Evolutionary conservation across 345 rosid species (phyloP).

Genomic region (Brassica juncea): DNA sequence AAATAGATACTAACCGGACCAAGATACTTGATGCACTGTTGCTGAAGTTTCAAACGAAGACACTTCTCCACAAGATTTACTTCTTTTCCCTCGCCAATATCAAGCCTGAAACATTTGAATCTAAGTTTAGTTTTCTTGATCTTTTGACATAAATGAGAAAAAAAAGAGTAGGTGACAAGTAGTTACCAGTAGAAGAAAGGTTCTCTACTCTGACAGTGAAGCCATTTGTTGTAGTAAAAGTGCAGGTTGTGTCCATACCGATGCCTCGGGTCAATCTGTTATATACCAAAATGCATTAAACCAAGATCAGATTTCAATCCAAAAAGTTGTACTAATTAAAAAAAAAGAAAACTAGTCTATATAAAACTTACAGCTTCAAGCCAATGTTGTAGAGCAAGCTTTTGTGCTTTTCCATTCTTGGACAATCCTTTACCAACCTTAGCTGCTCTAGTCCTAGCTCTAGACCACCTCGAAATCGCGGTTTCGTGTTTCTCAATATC

Average conservation of each 20-base stretch:
- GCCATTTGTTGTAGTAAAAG: conserved; percentile 79
- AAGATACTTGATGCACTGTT: conserved; percentile 92
- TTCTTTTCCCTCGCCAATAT: conserved; percentile 93
- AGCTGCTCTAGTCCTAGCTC: conserved; percentile 93
- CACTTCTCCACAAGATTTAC: conserved; percentile 72
- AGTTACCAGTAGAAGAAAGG: conserved; percentile 97
- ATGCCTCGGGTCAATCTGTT: conserved; percentile 94
- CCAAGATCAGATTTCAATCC: conserved; percentile 20
- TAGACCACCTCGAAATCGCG: conserved; percentile 93
- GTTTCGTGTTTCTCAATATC: conserved; percentile 91
- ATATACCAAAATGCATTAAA: conserved; percentile 2
- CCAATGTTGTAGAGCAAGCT: conserved; percentile 89
- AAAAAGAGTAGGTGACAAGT: neutral
- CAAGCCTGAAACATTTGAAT: conserved; percentile 65
- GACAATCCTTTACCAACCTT: conserved; percentile 96
- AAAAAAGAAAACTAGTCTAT: neutral
- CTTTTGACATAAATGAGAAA: conserved; percentile 5
- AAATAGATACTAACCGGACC: conserved; percentile 65
- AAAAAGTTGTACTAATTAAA: neutral
- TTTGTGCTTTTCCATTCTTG: conserved; percentile 81
- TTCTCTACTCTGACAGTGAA: conserved; percentile 78
- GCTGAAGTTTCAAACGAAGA: conserved; percentile 73
- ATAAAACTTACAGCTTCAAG: conserved; percentile 85
- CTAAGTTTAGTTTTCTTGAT: conserved; percentile 22
- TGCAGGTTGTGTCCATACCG: conserved; percentile 93